A percentile compares a stretch with the other conserved stretches of the same genome.
phyloP scores from a whole-genome alignment of 2,329 filamentous ascomycete species.

The Colletotrichum plurivorum region DNA sequence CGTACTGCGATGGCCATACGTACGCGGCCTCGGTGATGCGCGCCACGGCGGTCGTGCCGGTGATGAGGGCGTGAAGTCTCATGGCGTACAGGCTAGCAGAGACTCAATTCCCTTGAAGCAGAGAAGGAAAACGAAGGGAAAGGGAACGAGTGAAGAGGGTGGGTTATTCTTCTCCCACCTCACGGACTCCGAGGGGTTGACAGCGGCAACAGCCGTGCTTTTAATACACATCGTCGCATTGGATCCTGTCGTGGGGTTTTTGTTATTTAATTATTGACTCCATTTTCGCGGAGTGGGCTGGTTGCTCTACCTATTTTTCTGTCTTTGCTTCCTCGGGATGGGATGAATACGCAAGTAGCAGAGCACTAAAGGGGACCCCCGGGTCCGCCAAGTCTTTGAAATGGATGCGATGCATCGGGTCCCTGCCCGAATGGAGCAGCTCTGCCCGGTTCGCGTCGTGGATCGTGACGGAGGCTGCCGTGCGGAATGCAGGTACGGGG shows the following conservation, averaged over 20 bases:
- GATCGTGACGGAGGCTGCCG: slow-evolving; percentile 16
- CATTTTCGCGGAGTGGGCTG: slow-evolving; percentile 22
- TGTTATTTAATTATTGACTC: slow-evolving; percentile 15
- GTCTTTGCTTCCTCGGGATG: neutral
- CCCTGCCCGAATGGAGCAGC: slow-evolving; percentile 32
- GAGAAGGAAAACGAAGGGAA: neutral
- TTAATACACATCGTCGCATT: slow-evolving; percentile 14
- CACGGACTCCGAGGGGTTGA: neutral
- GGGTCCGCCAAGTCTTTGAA: slow-evolving; percentile 21
- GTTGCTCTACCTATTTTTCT: neutral
- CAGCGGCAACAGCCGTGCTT: slow-evolving; percentile 1
- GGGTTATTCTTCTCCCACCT: neutral
- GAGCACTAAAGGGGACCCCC: slow-evolving; percentile 1
- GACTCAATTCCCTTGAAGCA: neutral
- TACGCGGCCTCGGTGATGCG: slow-evolving; percentile 28
- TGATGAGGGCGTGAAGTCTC: slow-evolving; percentile 7
- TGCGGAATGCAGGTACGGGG: slow-evolving; percentile 3
- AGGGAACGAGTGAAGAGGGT: neutral
- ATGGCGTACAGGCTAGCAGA: neutral
- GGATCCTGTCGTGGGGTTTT: slow-evolving; percentile 8
- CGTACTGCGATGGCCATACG: slow-evolving; percentile 43
- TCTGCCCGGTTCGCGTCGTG: slow-evolving; percentile 18
- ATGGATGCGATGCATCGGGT: slow-evolving; percentile 30
- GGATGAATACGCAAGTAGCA: neutral
- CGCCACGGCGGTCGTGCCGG: slow-evolving; percentile 3